Percentiles rank a stretch among this genome's conserved stretches.
These are phyloP conservation scores for Candolleomyces efflorescens DNA, from an alignment of 768 basidiomycete genomes.

Conservation along the genomic window DNA sequence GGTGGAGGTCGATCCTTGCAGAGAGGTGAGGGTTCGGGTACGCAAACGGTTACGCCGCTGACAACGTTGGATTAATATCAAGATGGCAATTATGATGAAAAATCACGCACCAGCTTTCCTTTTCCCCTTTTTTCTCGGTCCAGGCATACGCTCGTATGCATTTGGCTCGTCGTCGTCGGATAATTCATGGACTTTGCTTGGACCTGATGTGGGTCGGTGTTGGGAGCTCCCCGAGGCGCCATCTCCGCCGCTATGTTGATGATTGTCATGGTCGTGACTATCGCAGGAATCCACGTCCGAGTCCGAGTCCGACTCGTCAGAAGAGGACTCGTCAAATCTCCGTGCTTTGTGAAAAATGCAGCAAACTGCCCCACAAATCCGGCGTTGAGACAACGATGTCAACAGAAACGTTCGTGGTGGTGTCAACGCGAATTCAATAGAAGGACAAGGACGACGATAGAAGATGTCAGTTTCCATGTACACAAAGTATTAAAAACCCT, in stretches of 20 bases:
- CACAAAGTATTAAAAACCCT: no score
- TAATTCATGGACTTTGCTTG: conserved; percentile 18
- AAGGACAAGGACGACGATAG: no score
- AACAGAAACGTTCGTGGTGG: neutral
- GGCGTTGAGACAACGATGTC: neutral
- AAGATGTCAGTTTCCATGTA: no score
- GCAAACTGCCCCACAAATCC: conserved; percentile 55
- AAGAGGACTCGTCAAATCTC: conserved; percentile 78
- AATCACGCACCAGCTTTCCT: conserved; percentile 20
- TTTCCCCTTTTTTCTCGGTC: conserved; percentile 32
- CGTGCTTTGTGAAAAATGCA: conserved; percentile 90
- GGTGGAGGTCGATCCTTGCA: no score
- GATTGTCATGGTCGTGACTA: conserved; percentile 15
- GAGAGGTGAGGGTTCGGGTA: neutral
- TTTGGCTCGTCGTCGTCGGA: conserved; percentile 34
- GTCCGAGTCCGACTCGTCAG: conserved; percentile 48
- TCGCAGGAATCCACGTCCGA: conserved; percentile 29
- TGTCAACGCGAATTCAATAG: no score
- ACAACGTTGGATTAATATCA: neutral
- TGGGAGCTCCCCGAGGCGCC: conserved; percentile 9
- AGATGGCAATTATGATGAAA: neutral
- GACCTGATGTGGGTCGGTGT: conserved; percentile 5
- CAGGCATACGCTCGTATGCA: conserved; percentile 45
- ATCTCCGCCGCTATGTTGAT: neutral
- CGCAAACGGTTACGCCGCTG: neutral